Percentiles rank a stretch among this genome's conserved stretches.
Evolutionary conservation across 1,284 basidiomycete genomes (phyloP).

Genomic region (Microbotryomycetes sp.): DNA sequence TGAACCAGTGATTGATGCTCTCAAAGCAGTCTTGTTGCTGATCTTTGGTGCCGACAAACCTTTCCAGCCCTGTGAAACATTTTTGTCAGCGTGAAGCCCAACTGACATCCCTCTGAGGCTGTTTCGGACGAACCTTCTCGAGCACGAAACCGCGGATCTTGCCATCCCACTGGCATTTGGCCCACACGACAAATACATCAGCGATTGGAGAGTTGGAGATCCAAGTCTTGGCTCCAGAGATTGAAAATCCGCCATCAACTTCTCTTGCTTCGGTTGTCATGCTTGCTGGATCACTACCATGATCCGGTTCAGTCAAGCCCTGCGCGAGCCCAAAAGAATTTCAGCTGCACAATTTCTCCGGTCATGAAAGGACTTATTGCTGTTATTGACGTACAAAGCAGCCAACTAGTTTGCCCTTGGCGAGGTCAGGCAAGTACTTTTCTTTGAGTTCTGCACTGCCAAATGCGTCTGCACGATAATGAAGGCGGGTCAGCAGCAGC

Average conservation of each 20-base stretch:
- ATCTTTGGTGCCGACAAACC: conserved; percentile 83
- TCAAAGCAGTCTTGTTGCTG: conserved; percentile 85
- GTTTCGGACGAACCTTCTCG: conserved; percentile 61
- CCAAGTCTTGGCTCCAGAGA: conserved; percentile 95
- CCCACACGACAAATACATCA: conserved; percentile 80
- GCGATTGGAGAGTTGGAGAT: conserved; percentile 61
- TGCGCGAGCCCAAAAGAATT: conserved; percentile 38
- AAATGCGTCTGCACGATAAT: conserved; percentile 56
- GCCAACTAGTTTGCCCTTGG: conserved; percentile 80
- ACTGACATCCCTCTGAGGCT: not conserved
- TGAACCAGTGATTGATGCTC: conserved; percentile 84
- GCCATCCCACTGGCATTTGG: conserved; percentile 86
- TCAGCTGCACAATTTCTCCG: not conserved
- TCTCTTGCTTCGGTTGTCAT: conserved; percentile 93
- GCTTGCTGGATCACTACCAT: conserved; percentile 57
- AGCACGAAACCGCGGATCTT: conserved; percentile 88
- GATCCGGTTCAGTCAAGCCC: conserved; percentile 94
- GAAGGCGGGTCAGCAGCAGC: not conserved
- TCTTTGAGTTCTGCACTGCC: conserved; percentile 86
- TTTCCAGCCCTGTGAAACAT: conserved; percentile 61
- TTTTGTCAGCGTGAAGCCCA: no score
- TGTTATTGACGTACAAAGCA: conserved; percentile 81
- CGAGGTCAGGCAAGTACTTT: conserved; percentile 78
- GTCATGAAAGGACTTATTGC: no score
- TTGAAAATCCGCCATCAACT: conserved; percentile 65